Conservation (phyloP, 2,329 filamentous ascomycete species). For the Macrophomina tecta region DNA sequence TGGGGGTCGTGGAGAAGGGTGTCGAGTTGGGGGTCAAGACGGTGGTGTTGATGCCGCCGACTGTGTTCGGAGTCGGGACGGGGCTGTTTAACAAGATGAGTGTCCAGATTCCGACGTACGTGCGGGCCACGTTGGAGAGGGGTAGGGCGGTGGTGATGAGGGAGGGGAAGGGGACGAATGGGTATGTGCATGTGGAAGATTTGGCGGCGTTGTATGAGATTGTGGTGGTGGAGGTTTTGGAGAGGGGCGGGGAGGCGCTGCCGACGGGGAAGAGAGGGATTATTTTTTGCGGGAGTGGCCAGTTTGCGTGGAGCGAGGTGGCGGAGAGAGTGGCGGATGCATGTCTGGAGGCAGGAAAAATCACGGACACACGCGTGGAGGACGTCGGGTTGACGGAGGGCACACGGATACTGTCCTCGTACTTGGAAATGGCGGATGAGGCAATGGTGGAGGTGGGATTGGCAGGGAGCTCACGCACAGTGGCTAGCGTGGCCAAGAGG, state of each 20-base stretch:
- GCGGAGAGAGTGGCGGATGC: constrained; percentile 24
- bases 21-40: background rate
- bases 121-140: background rate
- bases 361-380: constrained; percentile 5
- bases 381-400: constrained; percentile 20
- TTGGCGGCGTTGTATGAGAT: constrained; percentile 25
- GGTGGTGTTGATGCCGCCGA: constrained; percentile 6
- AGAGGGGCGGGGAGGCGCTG: constrained; percentile 3
- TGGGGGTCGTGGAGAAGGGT: constrained; percentile 22
- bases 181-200: constrained; percentile 28
- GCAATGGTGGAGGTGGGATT: constrained; percentile 21
- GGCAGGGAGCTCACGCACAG: constrained; percentile 17
- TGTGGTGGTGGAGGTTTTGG: constrained; percentile 19
- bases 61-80: constrained; percentile 33
- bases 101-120: constrained; percentile 31
- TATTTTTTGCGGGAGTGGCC: constrained; percentile 25
- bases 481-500: constrained; percentile 14
- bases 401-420: constrained; percentile 2
- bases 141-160: constrained; percentile 11
- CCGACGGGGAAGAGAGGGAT: constrained; percentile 23
- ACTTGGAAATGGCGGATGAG: constrained; percentile 8
- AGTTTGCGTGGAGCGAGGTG: constrained; percentile 25
- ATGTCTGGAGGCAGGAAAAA: constrained; percentile 2
- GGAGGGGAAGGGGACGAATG: constrained; percentile 20
- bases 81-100: constrained; percentile 32